Conservation (phyloP, 169 alveolate genomes). For the Eimeria necatrix region DNA sequence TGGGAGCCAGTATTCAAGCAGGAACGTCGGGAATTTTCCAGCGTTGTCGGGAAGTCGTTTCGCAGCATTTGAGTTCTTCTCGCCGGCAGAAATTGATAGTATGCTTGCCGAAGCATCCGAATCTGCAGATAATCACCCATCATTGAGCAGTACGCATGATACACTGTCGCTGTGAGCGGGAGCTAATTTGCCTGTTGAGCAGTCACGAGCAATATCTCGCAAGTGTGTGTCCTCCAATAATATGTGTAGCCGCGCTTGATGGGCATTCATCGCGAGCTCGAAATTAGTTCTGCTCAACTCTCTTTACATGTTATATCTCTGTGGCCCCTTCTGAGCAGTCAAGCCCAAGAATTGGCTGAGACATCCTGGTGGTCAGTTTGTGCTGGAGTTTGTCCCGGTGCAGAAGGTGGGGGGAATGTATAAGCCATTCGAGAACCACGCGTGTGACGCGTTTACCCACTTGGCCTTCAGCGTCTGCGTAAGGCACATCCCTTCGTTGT, state of each 20-base stretch:
- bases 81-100: slow-evolving; percentile 36
- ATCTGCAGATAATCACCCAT: neutral
- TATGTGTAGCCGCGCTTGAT: no score
- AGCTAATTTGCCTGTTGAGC: no score
- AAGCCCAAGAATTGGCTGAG: slow-evolving; percentile 40
- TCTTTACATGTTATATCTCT: no score
- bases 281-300: no score
- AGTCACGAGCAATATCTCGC: no score
- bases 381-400: slow-evolving; percentile 56
- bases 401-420: slow-evolving; percentile 18
- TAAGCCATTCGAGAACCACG: slow-evolving; percentile 58
- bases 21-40: neutral
- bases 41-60: neutral
- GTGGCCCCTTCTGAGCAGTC: neutral
- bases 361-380: slow-evolving; percentile 56
- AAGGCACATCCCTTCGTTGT: neutral
- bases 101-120: slow-evolving; percentile 34
- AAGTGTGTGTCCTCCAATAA: no score
- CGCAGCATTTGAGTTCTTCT: slow-evolving; percentile 47
- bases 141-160: neutral
- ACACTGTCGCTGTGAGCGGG: no score
- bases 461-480: slow-evolving; percentile 70
- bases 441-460: slow-evolving; percentile 50
- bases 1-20: slow-evolving; percentile 19
- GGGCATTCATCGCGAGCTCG: no score